Evolutionary conservation across 2,329 filamentous ascomycete species (phyloP).

Genomic region (Davidsoniella neocaledoniae): DNA sequence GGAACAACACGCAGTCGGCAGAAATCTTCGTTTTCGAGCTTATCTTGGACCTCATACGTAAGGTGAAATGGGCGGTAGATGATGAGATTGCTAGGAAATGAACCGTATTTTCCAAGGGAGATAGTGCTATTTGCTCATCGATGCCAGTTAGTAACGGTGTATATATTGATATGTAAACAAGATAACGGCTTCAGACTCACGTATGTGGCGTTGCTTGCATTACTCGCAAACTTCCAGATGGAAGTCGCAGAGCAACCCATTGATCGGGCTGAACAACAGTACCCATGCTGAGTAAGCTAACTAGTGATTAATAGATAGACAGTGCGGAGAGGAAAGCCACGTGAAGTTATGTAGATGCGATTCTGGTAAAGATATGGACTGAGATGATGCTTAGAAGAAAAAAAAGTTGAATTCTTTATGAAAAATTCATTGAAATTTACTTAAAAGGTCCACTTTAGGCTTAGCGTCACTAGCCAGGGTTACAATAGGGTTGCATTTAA

Average conservation of each 20-base stretch:
- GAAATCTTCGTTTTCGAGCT: slow-evolving; percentile 43
- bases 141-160: slow-evolving; percentile 5
- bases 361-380: neutral
- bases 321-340: neutral
- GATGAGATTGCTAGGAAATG: slow-evolving; percentile 75
- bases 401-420: neutral
- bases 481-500: neutral
- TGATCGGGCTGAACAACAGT: slow-evolving; percentile 37
- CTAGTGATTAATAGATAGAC: neutral
- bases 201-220: slow-evolving; percentile 44
- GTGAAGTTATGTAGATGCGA: neutral
- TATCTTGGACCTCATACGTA: slow-evolving; percentile 78
- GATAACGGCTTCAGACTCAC: slow-evolving; percentile 22
- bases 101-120: slow-evolving; percentile 81
- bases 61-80: slow-evolving; percentile 82
- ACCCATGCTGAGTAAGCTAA: slow-evolving; percentile 19
- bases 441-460: neutral
- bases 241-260: slow-evolving; percentile 43
- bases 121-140: slow-evolving; percentile 43
- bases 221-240: slow-evolving; percentile 39
- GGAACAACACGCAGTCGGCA: slow-evolving; percentile 62
- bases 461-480: neutral
- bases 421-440: neutral
- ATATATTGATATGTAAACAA: neutral
- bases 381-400: neutral